Base-by-base conservation (phyloP, 2,329 filamentous ascomycete species). In the Aspergillus candidus region DNA sequence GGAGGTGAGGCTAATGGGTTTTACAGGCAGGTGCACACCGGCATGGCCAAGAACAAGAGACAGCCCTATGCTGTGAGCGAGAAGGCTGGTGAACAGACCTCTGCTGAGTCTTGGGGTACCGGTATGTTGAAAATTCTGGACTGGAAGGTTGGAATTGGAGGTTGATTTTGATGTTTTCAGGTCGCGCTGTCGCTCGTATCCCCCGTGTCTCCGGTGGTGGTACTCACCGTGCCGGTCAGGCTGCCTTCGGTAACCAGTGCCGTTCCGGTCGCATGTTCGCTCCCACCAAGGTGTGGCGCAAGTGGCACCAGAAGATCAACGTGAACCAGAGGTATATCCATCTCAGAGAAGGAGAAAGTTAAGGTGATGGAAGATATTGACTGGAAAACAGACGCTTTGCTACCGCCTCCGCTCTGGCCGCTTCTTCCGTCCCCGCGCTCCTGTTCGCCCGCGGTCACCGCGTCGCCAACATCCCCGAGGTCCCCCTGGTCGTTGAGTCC, bases 281-380 rank as follows among this genome's bases (percentile, higher is more conserved):
- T 63, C 93, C 93, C 61, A 98, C 93, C 77, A 98, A 98, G 86
- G 86, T 95, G 79, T 98, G 93, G 94, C 83, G 93, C 74, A 96
- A 95, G 82, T 98, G 93, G 94, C 93, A 98, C 82, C 82, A 96
- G 81, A 97, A 97, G 89, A 83, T 98, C 83, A 95, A 94, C 83
- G 83, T 94, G 75, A 86, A 86, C 75, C 93, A 98, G 83, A 95
- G 93, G 88, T 89, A 72, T 74, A 82, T 32, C 10, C 33, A 41
- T 10, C n/a, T 35, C 15, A 11, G 11, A 22, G 8, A 36, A 30
- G 12, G 13, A 14, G 41, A 39, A 39, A 37, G 31, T 32, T 46
- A 41, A 12, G 36, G 8, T 8, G 6, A 6, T 33, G 15, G 5
- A 52, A 43, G 29, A 39, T 45, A 46, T 49, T 51, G 37, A 53